A percentile compares a stretch with the other conserved stretches of the same genome.
phyloP scores from a whole-genome alignment of 2,329 filamentous ascomycete species.

The Paradendryphiella salina region DNA sequence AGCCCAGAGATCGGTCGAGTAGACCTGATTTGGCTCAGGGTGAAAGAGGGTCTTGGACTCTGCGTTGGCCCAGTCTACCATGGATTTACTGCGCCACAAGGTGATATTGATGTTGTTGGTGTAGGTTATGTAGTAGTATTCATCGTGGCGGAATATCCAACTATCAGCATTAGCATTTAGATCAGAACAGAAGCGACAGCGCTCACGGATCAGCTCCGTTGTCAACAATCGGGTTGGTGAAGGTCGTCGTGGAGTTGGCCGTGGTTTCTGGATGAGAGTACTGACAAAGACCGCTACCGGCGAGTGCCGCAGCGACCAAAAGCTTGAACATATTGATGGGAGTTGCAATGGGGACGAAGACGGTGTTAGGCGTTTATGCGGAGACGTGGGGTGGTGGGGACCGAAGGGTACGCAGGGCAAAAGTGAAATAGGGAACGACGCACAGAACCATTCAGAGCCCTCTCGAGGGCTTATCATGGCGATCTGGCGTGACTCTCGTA shows the following conservation, averaged over 20 bases:
- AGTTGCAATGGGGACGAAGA: background rate
- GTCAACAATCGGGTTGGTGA: slow-evolving; percentile 52
- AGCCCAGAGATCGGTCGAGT: slow-evolving; percentile 56
- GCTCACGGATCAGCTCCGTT: slow-evolving; percentile 51
- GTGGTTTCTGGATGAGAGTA: slow-evolving; percentile 15
- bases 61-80: slow-evolving; percentile 53
- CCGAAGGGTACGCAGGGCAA: slow-evolving; percentile 1
- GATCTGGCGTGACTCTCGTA: background rate
- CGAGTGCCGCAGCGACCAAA: slow-evolving; percentile 25
- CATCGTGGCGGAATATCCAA: slow-evolving; percentile 50
- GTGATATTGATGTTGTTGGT: slow-evolving; percentile 52
- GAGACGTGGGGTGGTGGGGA: slow-evolving; percentile 12
- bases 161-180: slow-evolving; percentile 18
- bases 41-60: slow-evolving; percentile 51
- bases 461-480: background rate
- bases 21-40: slow-evolving; percentile 49
- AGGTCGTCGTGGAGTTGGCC: slow-evolving; percentile 39
- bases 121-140: slow-evolving; percentile 53
- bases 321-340: slow-evolving; percentile 24
- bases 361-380: slow-evolving; percentile 1
- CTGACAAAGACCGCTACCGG: slow-evolving; percentile 24
- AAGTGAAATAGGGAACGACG: slow-evolving; percentile 7
- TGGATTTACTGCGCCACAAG: slow-evolving; percentile 46
- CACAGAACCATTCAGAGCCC: background rate
- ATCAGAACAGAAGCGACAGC: no score